Evolutionary conservation across 2,329 filamentous ascomycete species (phyloP).

Genomic region (Thermoascus crustaceus): DNA sequence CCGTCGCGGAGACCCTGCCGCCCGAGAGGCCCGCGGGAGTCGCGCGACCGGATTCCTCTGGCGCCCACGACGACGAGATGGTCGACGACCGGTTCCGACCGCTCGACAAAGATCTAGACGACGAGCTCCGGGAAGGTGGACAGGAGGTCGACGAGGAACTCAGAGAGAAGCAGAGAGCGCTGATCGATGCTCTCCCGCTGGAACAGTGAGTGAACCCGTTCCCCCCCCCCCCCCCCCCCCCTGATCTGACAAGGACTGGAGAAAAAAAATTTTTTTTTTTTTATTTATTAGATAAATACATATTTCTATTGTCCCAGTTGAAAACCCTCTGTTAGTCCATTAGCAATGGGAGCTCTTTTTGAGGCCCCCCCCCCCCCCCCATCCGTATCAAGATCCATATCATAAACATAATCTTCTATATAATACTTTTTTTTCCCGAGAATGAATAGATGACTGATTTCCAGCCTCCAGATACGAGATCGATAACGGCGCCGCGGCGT

Average conservation of each 20-base stretch:
- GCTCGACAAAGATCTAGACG: conserved; percentile 61
- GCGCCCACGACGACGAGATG: conserved; percentile 61
- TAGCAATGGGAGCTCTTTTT: too few species aligned
- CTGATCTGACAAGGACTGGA: too few species aligned
- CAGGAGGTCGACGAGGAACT: conserved; percentile 65
- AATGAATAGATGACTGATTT: conserved; percentile 34
- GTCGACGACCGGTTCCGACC: conserved; percentile 61
- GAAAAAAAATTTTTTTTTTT: too few species aligned
- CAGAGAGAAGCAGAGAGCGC: conserved; percentile 70
- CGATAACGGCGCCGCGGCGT: conserved; percentile 41
- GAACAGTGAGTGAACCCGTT: conserved; percentile 62
- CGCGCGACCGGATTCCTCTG: conserved; percentile 43
- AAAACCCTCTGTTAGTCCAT: too few species aligned
- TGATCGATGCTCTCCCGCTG: conserved; percentile 84
- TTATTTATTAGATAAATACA: too few species aligned
- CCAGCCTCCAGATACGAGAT: conserved; percentile 35
- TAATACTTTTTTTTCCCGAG: conserved; percentile 1
- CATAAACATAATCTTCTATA: too few species aligned
- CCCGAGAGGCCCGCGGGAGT: conserved; percentile 36
- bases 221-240: too few species aligned
- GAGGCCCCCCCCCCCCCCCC: too few species aligned
- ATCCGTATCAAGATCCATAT: too few species aligned
- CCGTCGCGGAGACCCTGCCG: conserved; percentile 60
- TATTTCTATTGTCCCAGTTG: too few species aligned
- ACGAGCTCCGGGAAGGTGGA: conserved; percentile 77